Base-by-base conservation (phyloP, 2,329 filamentous ascomycete genomes). In the Kalaharituber pfeilii region DNA sequence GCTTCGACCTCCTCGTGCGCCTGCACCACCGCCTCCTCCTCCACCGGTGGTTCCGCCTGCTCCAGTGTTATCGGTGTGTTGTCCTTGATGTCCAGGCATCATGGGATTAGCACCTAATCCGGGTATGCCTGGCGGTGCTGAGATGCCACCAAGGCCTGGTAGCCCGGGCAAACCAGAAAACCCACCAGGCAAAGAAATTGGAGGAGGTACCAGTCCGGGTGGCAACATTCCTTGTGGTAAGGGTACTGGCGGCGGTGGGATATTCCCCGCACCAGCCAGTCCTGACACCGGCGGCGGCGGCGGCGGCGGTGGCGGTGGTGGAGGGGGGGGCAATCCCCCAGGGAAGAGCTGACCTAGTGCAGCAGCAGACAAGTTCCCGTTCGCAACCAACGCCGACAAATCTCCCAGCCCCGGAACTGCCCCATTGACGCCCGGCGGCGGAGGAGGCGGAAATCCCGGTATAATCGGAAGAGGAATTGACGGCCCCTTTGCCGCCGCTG, bases 181-280 rank as follows among this genome's bases (percentile, higher is more conserved):
- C 26, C 65, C 64, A 58, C 75, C 74, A 0, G 75, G 75, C 7
- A 73, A 68, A 42, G 71, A 62, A 28, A 70, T 70, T 1, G 68
- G 71, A 2, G 75, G 73, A 18, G 75, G 65, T 58, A 57, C 65
- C 25, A 65, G 61, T 24, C 62, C 62, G 7, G 72, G 74, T 1
- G 74, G 76, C 11, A 51, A n/a, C 11, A 33, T 26, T 29, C 54
- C 51, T 20, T 36, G 30, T 9, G 30, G 30, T 36, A 36, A 36
- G 11, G 42, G 42, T 13, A 47, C 15, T 0, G 80, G 74, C 8
- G 75, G 76, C 13, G 82, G 69, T 13, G 79, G 79, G 2, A 78
- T 77, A 63, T 78, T 77, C 63, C 79, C 77, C 73, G 82, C 81
- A 66, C 81, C 69, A 24, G 74, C 76, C 0, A 22, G 15, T 22